A percentile compares a stretch with the other conserved stretches of the same genome.
Conservation (phyloP, 202 grass and related monocot genomes). For the Bolboschoenoplectus hybrid region DNA sequence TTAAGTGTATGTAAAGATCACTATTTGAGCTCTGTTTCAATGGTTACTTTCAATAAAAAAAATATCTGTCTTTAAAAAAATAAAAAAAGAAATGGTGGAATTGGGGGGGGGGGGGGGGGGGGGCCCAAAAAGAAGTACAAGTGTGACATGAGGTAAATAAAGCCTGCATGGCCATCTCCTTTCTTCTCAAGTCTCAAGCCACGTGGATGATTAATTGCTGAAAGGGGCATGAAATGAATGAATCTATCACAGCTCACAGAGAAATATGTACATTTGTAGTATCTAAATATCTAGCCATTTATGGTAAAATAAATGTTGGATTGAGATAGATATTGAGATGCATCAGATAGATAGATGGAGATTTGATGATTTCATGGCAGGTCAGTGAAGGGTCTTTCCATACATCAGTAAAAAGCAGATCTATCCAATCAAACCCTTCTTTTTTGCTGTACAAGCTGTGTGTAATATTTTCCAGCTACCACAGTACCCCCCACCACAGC, state of each 20-base stretch:
- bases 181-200: slow-evolving; percentile 11
- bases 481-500: neutral
- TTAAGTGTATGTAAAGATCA: neutral
- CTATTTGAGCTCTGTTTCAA: neutral
- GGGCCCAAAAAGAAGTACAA: slow-evolving; percentile 23
- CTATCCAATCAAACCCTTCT: slow-evolving; percentile 36
- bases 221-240: neutral
- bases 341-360: neutral
- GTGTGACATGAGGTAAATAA: slow-evolving; percentile 34
- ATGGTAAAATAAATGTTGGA: slow-evolving; percentile 38
- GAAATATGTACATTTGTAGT: slow-evolving; percentile 20
- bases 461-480: slow-evolving; percentile 22
- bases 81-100: neutral
- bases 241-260: neutral
- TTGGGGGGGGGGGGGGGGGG: neutral
- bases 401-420: slow-evolving; percentile 56
- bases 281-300: slow-evolving; percentile 27
- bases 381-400: slow-evolving; percentile 67
- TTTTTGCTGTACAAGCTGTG: neutral
- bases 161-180: slow-evolving; percentile 6
- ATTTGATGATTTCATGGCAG: slow-evolving; percentile 59
- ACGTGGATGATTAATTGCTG: neutral
- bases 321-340: neutral
- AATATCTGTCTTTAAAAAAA: too few species aligned
- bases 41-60: neutral